These are phyloP conservation scores for Closterium sp. DNA, from an alignment of 139 green algal species.

Conservation along the genomic window DNA sequence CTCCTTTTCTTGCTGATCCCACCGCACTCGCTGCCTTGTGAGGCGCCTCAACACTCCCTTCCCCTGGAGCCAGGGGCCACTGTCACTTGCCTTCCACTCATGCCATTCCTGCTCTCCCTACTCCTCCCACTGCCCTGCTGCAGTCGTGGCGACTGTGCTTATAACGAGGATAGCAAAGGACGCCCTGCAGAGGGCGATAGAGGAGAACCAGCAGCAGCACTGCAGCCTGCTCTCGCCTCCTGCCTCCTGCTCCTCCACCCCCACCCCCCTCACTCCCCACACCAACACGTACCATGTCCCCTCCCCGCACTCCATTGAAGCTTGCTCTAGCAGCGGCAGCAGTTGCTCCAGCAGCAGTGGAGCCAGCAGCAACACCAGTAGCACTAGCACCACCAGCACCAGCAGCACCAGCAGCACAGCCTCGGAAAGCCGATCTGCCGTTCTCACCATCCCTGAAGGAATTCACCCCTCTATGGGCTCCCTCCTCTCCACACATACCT, in stretches of 20 bases:
- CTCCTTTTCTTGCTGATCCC: no score
- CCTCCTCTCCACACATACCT: background rate
- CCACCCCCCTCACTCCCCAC: background rate
- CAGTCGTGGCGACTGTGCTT: slow-evolving; percentile 15
- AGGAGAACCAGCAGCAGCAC: background rate
- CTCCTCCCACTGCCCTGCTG: background rate
- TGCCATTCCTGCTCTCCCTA: no score
- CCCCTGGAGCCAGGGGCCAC: no score
- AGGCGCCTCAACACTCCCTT: no score
- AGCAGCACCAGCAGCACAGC: background rate
- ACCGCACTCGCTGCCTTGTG: no score
- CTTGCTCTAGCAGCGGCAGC: background rate
- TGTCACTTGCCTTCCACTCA: no score
- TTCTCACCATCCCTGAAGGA: background rate
- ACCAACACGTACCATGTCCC: background rate
- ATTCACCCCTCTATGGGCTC: background rate
- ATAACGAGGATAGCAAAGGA: slow-evolving; percentile 26
- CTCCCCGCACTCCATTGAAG: background rate
- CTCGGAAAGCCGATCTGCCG: background rate
- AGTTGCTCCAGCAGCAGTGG: background rate
- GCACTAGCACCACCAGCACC: background rate
- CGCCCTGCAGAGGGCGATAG: slow-evolving; percentile 24
- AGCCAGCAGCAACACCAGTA: background rate
- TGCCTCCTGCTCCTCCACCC: background rate
- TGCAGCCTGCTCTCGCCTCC: background rate